phyloP scores from a whole-genome alignment of 2,329 filamentous ascomycete genomes.

The Colletotrichum godetiae region DNA sequence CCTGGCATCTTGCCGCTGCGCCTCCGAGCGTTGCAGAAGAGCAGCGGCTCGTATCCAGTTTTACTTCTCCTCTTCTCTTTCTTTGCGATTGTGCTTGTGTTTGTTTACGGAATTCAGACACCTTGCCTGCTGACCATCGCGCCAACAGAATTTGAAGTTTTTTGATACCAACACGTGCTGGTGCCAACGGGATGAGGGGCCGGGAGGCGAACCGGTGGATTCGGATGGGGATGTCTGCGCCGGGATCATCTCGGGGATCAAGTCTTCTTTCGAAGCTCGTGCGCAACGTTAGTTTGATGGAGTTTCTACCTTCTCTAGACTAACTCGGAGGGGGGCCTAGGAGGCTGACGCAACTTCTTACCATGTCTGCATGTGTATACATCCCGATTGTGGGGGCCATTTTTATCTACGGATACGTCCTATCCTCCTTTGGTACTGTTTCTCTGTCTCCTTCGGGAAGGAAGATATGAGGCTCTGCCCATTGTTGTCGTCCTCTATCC shows the following conservation, averaged over 20 bases:
- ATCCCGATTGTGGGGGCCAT: constrained; percentile 18
- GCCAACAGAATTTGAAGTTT: background rate
- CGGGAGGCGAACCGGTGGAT: constrained; percentile 1
- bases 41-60: background rate
- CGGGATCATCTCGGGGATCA: constrained; percentile 17
- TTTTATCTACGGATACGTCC: background rate
- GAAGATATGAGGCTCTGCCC: constrained; percentile 11
- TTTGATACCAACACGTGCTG: constrained; percentile 17
- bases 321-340: background rate
- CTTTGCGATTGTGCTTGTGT: background rate
- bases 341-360: constrained; percentile 19
- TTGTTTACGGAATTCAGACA: background rate
- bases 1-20: constrained; percentile 17
- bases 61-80: background rate
- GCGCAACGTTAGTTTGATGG: background rate
- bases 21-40: constrained; percentile 21
- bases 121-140: background rate
- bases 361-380: background rate
- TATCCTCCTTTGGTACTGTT: constrained; percentile 2
- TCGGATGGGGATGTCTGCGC: constrained; percentile 13
- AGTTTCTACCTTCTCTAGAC: no score
- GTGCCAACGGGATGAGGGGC: constrained; percentile 15
- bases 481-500: background rate
- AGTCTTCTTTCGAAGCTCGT: constrained; percentile 12
- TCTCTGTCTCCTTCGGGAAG: constrained; percentile 7